Evolutionary conservation across 1,284 basidiomycete genomes (phyloP).

Genomic region (Schizopora paradoxa): DNA sequence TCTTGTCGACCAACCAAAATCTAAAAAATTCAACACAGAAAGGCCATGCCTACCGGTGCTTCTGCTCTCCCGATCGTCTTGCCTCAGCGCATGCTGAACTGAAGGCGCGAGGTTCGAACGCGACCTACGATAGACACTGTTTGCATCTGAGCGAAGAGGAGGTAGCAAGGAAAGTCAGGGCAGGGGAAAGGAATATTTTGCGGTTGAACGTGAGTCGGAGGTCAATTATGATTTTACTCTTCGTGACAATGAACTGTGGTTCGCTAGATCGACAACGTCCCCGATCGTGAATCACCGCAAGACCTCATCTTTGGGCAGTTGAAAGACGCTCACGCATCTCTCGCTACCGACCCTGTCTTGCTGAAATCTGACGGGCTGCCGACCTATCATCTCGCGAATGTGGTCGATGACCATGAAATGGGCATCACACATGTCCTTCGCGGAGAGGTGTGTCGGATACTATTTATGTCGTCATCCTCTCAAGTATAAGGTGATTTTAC

Average conservation of each 20-base stretch:
- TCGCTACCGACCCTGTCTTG: constrained; percentile 87
- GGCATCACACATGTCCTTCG: constrained; percentile 92
- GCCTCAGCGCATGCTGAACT: constrained; percentile 62
- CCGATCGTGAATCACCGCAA: constrained; percentile 38
- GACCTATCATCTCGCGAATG: constrained; percentile 94
- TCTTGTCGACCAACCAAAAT: neutral
- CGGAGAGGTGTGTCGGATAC: constrained; percentile 65
- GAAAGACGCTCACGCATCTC: constrained; percentile 67
- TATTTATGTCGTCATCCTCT: neutral
- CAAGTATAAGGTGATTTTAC: neutral
- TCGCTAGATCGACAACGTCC: constrained; percentile 48
- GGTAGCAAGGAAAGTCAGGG: constrained; percentile 63
- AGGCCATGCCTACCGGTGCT: constrained; percentile 92
- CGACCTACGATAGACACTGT: constrained; percentile 83
- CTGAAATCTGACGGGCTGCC: constrained; percentile 92
- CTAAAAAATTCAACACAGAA: constrained; percentile 39
- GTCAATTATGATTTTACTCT: constrained; percentile 1
- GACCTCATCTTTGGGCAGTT: constrained; percentile 79
- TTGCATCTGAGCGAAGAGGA: constrained; percentile 84
- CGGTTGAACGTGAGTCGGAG: constrained; percentile 69
- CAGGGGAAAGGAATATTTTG: constrained; percentile 78
- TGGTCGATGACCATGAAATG: constrained; percentile 97
- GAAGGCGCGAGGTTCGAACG: constrained; percentile 63
- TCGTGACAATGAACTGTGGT: constrained; percentile 5
- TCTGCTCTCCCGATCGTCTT: constrained; percentile 75